Percentiles rank a stretch among this genome's conserved stretches.
Conservation (phyloP, 805 yeast genomes). For the Ogataea degrootiae region DNA sequence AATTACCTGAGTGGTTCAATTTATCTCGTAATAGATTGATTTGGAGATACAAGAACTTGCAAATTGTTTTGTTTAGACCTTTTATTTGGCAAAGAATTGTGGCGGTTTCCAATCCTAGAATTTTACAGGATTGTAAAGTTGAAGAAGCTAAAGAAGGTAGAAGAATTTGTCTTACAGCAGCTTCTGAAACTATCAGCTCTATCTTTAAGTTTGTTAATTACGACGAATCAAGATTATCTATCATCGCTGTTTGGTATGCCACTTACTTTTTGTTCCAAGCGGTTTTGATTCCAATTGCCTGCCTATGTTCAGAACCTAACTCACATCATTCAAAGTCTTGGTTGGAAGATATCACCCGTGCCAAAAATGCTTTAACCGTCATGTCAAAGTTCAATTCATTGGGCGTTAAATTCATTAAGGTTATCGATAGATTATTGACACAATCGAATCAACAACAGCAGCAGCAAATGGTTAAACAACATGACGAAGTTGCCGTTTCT, state of each 20-base stretch:
- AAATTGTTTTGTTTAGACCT: conserved; percentile 50
- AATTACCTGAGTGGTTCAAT: conserved; percentile 47
- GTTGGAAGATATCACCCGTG: conserved; percentile 38
- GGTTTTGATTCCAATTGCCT: conserved; percentile 51
- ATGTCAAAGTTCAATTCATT: conserved; percentile 39
- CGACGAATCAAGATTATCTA: conserved; percentile 28
- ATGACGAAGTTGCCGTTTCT: not conserved
- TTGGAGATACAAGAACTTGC: conserved; percentile 57
- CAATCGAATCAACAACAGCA: conserved; percentile 3
- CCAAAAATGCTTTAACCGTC: conserved; percentile 35
- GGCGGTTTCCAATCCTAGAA: conserved; percentile 32
- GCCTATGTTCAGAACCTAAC: conserved; percentile 46
- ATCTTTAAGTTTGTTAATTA: conserved; percentile 36
- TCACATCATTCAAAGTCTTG: conserved; percentile 41
- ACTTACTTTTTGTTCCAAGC: conserved; percentile 63
- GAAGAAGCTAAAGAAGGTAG: conserved; percentile 47
- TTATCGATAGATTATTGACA: conserved; percentile 37
- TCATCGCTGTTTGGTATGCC: conserved; percentile 57
- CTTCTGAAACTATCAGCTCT: conserved; percentile 48
- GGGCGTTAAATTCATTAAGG: conserved; percentile 40
- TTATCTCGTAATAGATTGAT: conserved; percentile 47
- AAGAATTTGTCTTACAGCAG: conserved; percentile 43
- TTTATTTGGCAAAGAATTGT: conserved; percentile 51
- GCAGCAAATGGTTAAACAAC: not conserved
- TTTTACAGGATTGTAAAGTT: conserved; percentile 29